These are phyloP conservation scores for Leccinum boreale DNA, from an alignment of 768 basidiomycete genomes.

Conservation along the genomic window DNA sequence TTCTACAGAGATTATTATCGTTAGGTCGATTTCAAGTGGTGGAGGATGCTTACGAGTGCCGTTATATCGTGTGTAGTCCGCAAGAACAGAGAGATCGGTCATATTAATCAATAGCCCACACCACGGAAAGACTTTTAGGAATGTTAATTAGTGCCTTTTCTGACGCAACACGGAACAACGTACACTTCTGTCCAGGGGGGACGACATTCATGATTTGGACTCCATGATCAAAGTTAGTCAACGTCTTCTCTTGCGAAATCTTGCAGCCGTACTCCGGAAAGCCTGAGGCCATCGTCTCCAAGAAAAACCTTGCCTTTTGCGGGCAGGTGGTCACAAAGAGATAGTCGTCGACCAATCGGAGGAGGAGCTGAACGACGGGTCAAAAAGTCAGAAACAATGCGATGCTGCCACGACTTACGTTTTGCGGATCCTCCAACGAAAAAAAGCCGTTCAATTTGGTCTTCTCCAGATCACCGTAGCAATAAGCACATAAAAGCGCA, in stretches of 20 bases:
- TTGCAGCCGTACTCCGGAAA: slow-evolving; percentile 95
- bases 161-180: neutral
- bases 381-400: neutral
- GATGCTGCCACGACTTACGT: slow-evolving; percentile 45
- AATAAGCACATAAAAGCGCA: slow-evolving; percentile 87
- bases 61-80: slow-evolving; percentile 72
- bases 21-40: neutral
- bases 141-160: neutral
- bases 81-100: slow-evolving; percentile 69
- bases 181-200: slow-evolving; percentile 44
- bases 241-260: slow-evolving; percentile 84
- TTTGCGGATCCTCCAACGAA: slow-evolving; percentile 54
- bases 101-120: slow-evolving; percentile 85
- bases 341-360: slow-evolving; percentile 95
- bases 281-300: slow-evolving; percentile 75
- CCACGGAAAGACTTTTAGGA: slow-evolving; percentile 80
- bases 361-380: slow-evolving; percentile 50
- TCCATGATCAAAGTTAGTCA: slow-evolving; percentile 79
- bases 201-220: slow-evolving; percentile 51
- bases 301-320: slow-evolving; percentile 60
- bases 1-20: slow-evolving; percentile 37
- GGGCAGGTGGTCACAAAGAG: slow-evolving; percentile 75
- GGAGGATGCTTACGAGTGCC: slow-evolving; percentile 47
- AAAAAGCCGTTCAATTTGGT: slow-evolving; percentile 36
- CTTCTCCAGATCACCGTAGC: slow-evolving; percentile 88